Evolutionary conservation across 1,284 basidiomycete genomes (phyloP), one percentile per base, ranked within the genome.

Genomic region (Cryptococcus wingfieldii): DNA sequence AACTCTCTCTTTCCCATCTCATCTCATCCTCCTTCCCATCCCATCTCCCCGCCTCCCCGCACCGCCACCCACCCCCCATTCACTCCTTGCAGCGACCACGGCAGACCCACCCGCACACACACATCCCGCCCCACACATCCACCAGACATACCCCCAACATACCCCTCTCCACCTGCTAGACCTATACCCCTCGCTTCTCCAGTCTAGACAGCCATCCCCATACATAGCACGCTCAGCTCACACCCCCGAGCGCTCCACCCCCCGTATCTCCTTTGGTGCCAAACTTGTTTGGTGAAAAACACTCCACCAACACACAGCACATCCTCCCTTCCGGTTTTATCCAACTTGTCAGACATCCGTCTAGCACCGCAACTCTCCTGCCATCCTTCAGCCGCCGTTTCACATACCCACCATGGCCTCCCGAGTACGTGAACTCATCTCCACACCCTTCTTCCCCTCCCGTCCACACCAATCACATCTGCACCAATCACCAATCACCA

Each of bases 341-440:
- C 45, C 43, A 53, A 38, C 53, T 28, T 41, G 19, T 31, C 43
- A 39, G n/a, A 42, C 43, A 46, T 37, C 37, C 51, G 13, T 39
- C 23, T 38, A 19, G 51, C 44, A 44, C 39, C 23, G 38, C 41
- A 38, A 23, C 42, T 45, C 45, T 45, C 31, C 4, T 18, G 23
- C 44, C 25, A 44, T 38, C 39, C 42, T 47, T 23, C 28, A 27
- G 1, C 23, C 18, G 2, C 16, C 43, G 16, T 44, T 50, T 23
- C 38, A 49, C 5, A 34, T 50, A 45, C 13, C 10, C 53, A 52
- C 4, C 42, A 67, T 67, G 65, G 65, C 65, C 48, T 67, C 65
- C 37, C 55, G 65, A 62, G 65, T 67, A 53, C 53, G 65, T 65
- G 14, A 27, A 18, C 43, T 27, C 23, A 13, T 50, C 25, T 41